Evolutionary conservation across 2,329 filamentous ascomycete genomes (phyloP), one percentile per base, ranked within the genome.

Genomic region (Sclerotiophoma versabilis): DNA sequence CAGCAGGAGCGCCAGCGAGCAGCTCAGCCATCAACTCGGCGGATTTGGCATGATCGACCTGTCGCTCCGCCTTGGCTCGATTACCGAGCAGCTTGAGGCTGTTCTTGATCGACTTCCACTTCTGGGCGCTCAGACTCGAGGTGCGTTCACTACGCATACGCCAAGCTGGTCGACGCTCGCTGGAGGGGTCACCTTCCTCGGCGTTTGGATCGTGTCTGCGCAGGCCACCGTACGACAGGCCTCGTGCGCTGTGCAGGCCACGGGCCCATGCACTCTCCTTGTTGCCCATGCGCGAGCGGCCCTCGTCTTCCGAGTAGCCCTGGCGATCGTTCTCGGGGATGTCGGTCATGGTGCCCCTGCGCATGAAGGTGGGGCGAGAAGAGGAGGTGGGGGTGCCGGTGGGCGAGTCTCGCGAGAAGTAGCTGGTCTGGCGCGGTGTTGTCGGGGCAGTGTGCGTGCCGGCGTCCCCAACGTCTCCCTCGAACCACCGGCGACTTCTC

Each of bases 1-100:
- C 95, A 20, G 95, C 95, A 3, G 95, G 95, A 1, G 93, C 92
- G 48, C 92, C 95, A 36, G 95, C 96, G 42, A 95, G 85, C 30
- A 99, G 80, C 75, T 99, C 95, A 1, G 95, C 95, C 85, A 99
- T 93, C 39, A 99, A 81, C 74, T 99, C 95, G 2, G 95, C 92
- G 9, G 93, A 98, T 74, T 98, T 99, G 69, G 90, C 88, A 70
- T 95, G 92, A 73, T 99, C 95, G 57, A 97, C 89, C 37, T 90
- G 89, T 49, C 84, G 83, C 57, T 97, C 92, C 48, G 91, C 89
- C 73, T 91, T 96, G 74, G 89, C 91, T 65, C 90, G 87, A 59
- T 91, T 87, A 22, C 84, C 86, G 32, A 89, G 80, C 56, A 96
- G 81, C 71, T 91, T 93, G 41, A 98, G 77, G 0, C 92, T 93